A percentile compares a stretch with the other conserved stretches of the same genome.
phyloP scores from a whole-genome alignment of 495 filamentous ascomycete species.

The Clohesyomyces aquaticus region DNA sequence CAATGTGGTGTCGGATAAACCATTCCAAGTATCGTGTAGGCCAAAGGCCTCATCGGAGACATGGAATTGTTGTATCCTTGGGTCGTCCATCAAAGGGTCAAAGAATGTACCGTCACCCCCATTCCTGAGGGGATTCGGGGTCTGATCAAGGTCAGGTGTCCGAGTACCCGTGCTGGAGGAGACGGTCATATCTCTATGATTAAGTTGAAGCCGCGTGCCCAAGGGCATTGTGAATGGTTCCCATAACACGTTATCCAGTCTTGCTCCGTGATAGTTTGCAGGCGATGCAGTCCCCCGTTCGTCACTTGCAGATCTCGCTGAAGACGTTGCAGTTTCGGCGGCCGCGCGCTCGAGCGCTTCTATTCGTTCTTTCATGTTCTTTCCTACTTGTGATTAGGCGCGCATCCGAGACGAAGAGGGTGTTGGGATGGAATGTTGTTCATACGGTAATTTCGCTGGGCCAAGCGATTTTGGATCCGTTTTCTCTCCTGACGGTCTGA shows the following conservation, averaged over 20 bases:
- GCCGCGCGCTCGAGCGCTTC: neutral
- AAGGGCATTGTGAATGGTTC: neutral
- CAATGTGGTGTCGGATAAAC: neutral
- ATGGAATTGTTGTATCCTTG: neutral
- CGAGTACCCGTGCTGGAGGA: no score
- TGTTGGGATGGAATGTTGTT: neutral
- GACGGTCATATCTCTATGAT: neutral
- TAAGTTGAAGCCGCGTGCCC: neutral
- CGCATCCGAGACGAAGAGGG: neutral
- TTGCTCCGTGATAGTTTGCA: neutral
- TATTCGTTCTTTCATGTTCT: neutral
- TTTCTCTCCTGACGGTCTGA: neutral
- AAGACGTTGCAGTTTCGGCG: neutral
- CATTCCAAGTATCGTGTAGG: neutral
- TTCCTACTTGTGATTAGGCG: neutral
- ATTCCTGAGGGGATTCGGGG: no score
- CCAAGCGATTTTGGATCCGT: neutral
- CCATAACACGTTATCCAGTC: neutral
- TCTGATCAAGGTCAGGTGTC: no score
- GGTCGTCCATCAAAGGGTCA: neutral
- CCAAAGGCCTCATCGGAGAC: neutral
- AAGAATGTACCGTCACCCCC: neutral
- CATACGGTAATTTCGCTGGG: neutral
- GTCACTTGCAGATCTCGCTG: neutral
- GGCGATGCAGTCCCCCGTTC: neutral